A percentile compares a stretch with the other conserved stretches of the same genome.
Conservation (phyloP, 148 eudicot genomes). For the Dianthus caryophyllus region DNA sequence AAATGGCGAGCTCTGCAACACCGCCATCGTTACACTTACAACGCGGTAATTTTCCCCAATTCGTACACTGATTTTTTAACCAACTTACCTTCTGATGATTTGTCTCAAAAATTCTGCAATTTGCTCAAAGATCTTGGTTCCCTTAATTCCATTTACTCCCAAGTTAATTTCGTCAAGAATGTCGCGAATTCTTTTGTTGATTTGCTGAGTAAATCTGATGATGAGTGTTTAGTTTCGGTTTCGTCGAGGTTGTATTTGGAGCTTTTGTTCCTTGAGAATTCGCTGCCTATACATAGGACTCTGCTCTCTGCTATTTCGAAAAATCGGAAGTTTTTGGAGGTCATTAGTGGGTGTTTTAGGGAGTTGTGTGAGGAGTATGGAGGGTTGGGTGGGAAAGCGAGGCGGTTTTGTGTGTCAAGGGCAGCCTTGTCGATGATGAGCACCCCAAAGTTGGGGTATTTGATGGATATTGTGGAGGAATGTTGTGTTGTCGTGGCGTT, state of each 20-base stretch:
- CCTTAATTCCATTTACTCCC: conserved; percentile 71
- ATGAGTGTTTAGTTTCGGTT: conserved; percentile 23
- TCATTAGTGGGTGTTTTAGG: conserved; percentile 52
- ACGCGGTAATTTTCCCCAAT: conserved; percentile 64
- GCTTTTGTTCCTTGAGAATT: conserved; percentile 75
- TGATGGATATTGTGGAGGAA: conserved; percentile 65
- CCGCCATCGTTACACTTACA: conserved; percentile 93
- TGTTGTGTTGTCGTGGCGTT: conserved; percentile 64
- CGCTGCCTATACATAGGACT: conserved; percentile 63
- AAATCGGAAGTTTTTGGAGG: conserved; percentile 29
- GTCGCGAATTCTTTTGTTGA: conserved; percentile 53
- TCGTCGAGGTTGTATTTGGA: conserved; percentile 63
- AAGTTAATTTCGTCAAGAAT: conserved; percentile 60
- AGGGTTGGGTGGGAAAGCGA: conserved; percentile 40
- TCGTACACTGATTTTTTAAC: conserved; percentile 40
- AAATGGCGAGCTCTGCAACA: conserved; percentile 97
- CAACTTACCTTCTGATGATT: conserved; percentile 29
- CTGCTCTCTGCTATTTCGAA: conserved; percentile 60
- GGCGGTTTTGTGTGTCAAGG: conserved; percentile 74
- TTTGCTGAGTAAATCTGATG: conserved; percentile 33
- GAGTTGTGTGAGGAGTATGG: conserved; percentile 67
- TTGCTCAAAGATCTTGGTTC: conserved; percentile 42
- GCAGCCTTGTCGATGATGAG: conserved; percentile 89
- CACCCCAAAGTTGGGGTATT: conserved; percentile 76
- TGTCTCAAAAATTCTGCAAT: conserved; percentile 22